Evolutionary conservation across 768 basidiomycete species (phyloP).

Genomic region (Fibroporia radiculosa): DNA sequence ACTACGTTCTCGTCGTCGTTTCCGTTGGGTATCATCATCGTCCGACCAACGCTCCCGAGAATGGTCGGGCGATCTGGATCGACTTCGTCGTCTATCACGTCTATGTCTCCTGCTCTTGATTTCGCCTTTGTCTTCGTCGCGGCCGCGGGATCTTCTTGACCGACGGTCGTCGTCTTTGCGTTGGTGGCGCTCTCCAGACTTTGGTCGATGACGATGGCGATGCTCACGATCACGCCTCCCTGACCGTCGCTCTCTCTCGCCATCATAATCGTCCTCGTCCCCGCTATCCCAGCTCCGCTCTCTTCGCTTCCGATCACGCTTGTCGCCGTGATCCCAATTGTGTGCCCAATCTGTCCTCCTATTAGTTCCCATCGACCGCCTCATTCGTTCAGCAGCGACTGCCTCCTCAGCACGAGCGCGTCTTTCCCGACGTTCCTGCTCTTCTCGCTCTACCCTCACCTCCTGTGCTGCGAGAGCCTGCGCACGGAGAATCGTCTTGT

Average conservation of each 20-base stretch:
- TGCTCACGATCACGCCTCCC: constrained; percentile 14
- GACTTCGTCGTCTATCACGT: neutral
- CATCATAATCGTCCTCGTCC: constrained; percentile 32
- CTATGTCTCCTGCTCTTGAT: constrained; percentile 3
- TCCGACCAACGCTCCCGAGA: neutral
- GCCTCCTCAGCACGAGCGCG: constrained; percentile 71
- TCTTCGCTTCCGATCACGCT: constrained; percentile 32
- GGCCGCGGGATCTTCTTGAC: constrained; percentile 12
- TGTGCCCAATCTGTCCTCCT: constrained; percentile 26
- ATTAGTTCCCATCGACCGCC: constrained; percentile 28
- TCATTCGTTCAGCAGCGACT: constrained; percentile 52
- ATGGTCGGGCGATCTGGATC: neutral
- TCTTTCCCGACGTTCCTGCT: constrained; percentile 54
- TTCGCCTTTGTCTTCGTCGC: constrained; percentile 15
- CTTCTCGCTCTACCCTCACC: constrained; percentile 59
- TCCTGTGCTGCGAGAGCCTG: constrained; percentile 71
- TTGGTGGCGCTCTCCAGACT: constrained; percentile 19
- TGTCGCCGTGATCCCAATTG: constrained; percentile 43
- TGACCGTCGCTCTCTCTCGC: constrained; percentile 29
- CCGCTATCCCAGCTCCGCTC: constrained; percentile 46
- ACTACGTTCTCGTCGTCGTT: constrained; percentile 7
- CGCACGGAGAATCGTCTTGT: constrained; percentile 70
- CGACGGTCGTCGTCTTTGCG: constrained; percentile 13
- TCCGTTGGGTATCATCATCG: constrained; percentile 1
- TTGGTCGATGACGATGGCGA: constrained; percentile 23